Base-by-base conservation (phyloP, 2,329 filamentous ascomycete genomes). In the Fusarium albosuccineum region DNA sequence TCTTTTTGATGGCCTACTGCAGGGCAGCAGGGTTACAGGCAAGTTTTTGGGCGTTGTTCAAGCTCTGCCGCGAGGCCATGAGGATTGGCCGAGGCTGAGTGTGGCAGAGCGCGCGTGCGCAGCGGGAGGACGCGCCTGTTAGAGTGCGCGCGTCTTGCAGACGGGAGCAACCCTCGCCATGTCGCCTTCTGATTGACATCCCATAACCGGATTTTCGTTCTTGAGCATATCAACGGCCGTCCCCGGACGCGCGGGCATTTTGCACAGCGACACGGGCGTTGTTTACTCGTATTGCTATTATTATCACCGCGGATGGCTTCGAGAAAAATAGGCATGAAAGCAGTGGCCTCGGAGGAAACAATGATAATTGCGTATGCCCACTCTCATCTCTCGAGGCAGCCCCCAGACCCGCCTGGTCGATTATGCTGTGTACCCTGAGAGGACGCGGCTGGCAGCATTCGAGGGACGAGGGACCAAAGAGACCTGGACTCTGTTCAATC, bases 331-430 rank as follows among this genome's bases (percentile, higher is more conserved):
- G 51, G 53, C 48, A 69, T 64, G 66, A 56, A 42, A 33, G 42
- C 54, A 60, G 51, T 63, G 58, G 36, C 42, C 54, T 55, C 55
- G 8, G 29, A 46, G 65, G 62, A 49, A 37, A 66, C 57, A 46
- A 62, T 53, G 29, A 56, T 48, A 64, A 70, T 67, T 67, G 60
- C 65, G 50, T 60, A 68, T 67, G 44, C 30, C 51, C 51, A 54
- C 51, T 39, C 41, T 59, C 56, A 59, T 59, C 48, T 59, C 41
- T 54, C 40, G 27, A 36, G 29, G 10, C 52, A 51, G 7, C 29
- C 51, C 36, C 55, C 53, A 54, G 54, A 55, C 53, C 62, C 59
- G 58, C 50, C 57, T 54, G 67, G 68, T 64, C 58, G 62, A 62
- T 64, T 22, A 44, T 45, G 57, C 50, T 46, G 14, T 22, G 14